phyloP scores from a whole-genome alignment of 305 asterid genomes.

The Fraxinus albicans region DNA sequence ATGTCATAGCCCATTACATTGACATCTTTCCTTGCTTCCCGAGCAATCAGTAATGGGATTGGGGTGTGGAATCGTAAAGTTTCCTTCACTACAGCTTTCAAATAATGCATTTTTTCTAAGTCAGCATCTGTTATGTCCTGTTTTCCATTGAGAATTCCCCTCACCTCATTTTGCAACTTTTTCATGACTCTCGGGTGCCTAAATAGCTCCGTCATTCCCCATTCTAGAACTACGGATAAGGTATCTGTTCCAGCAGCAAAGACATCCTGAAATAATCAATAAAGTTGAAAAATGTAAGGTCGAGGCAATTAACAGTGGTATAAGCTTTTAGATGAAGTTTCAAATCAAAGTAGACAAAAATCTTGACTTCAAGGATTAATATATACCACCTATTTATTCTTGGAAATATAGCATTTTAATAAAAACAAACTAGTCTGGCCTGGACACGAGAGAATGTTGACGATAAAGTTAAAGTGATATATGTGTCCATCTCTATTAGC shows the following conservation, averaged over 20 bases:
- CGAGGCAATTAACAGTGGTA: not conserved
- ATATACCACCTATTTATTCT: too few species aligned
- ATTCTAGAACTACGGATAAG: not conserved
- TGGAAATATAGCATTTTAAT: too few species aligned
- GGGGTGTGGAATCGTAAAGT: slow-evolving; percentile 1
- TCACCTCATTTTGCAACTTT: not conserved
- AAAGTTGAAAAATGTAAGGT: not conserved
- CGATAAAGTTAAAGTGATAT: too few species aligned
- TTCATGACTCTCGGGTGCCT: not conserved
- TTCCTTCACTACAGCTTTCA: not conserved
- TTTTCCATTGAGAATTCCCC: not conserved
- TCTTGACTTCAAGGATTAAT: too few species aligned
- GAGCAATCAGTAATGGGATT: not conserved
- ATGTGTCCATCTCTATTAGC: too few species aligned
- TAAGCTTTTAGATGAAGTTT: too few species aligned
- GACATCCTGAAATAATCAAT: not conserved
- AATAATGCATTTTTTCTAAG: slow-evolving; percentile 6
- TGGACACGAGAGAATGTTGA: too few species aligned
- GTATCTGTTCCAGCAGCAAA: not conserved
- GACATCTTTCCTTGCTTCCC: not conserved
- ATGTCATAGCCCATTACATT: not conserved
- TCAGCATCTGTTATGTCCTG: not conserved
- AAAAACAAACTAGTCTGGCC: too few species aligned
- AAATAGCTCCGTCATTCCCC: not conserved
- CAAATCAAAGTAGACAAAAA: too few species aligned